Conservation (phyloP, 768 basidiomycete species). For the Scleroderma citrinum region DNA sequence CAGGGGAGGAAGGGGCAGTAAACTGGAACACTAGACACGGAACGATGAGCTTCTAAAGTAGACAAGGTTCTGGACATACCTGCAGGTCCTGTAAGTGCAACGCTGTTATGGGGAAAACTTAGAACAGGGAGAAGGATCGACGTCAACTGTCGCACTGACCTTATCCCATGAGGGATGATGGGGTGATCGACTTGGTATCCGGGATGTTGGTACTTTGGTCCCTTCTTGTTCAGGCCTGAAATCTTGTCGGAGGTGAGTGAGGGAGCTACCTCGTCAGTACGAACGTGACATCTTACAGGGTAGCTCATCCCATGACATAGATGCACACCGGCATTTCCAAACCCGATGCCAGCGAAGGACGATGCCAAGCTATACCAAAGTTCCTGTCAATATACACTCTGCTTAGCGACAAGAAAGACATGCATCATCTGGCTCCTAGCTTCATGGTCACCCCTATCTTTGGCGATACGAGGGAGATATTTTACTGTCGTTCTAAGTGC, state of each 20-base stretch:
- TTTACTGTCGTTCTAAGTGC: slow-evolving; percentile 85
- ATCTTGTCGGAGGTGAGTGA: slow-evolving; percentile 43
- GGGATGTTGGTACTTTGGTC: slow-evolving; percentile 86
- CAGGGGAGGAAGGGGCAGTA: slow-evolving; percentile 89
- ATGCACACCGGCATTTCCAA: slow-evolving; percentile 91
- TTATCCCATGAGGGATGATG: slow-evolving; percentile 91
- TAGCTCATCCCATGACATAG: slow-evolving; percentile 88
- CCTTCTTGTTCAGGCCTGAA: slow-evolving; percentile 90
- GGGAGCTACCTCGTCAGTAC: neutral
- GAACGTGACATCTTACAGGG: slow-evolving; percentile 46
- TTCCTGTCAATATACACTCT: neutral
- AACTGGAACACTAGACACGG: slow-evolving; percentile 74
- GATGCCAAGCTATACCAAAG: slow-evolving; percentile 61
- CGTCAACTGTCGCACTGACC: slow-evolving; percentile 24
- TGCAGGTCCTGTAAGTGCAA: slow-evolving; percentile 86
- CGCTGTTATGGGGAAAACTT: slow-evolving; percentile 35
- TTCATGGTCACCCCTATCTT: slow-evolving; percentile 71
- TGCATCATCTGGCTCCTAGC: slow-evolving; percentile 91
- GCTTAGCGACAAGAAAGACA: slow-evolving; percentile 14
- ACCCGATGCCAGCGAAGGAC: slow-evolving; percentile 93
- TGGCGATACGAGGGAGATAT: slow-evolving; percentile 82
- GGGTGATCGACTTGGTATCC: slow-evolving; percentile 83
- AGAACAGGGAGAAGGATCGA: neutral
- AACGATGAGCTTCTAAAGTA: slow-evolving; percentile 1
- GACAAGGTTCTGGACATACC: slow-evolving; percentile 34